A percentile compares a stretch with the other conserved stretches of the same genome.
Evolutionary conservation across 164 flowering plant genomes (phyloP).

Genomic region (Aristolochia contorta): DNA sequence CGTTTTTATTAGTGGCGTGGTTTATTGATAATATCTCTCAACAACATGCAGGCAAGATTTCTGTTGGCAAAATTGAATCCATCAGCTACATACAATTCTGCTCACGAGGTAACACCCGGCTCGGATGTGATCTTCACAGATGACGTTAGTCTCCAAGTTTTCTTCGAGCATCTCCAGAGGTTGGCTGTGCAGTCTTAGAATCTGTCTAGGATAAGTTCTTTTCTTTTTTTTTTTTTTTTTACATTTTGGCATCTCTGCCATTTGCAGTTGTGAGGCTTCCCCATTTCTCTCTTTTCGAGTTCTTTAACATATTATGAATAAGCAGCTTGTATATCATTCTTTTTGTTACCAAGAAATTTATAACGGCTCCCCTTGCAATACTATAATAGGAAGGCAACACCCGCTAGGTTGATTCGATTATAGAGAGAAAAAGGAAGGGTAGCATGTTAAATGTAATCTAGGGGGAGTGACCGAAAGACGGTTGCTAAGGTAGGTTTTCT

Average conservation of each 20-base stretch:
- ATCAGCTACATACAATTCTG: conserved; percentile 74
- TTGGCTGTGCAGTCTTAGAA: conserved; percentile 77
- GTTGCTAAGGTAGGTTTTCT: too few relatives aligned
- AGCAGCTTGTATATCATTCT: conserved; percentile 6
- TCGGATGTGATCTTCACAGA: conserved; percentile 92
- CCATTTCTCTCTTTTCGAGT: not conserved
- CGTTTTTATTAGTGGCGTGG: not conserved
- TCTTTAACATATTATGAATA: conserved; percentile 4
- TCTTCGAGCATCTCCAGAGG: conserved; percentile 91
- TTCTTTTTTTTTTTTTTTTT: not conserved
- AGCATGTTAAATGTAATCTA: too few relatives aligned
- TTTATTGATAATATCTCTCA: not conserved
- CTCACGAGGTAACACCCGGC: conserved; percentile 62
- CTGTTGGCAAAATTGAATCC: conserved; percentile 86
- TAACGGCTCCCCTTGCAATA: too few relatives aligned
- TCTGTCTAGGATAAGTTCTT: not conserved
- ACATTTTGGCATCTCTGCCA: not conserved
- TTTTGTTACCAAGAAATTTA: conserved; percentile 2
- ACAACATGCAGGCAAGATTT: conserved; percentile 64
- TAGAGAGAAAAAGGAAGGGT: too few relatives aligned
- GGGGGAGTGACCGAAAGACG: too few relatives aligned
- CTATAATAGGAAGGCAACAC: too few relatives aligned
- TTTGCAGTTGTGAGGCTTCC: not conserved
- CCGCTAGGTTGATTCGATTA: too few relatives aligned
- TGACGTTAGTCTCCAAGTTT: conserved; percentile 93